Conservation (phyloP, 225 moss, liverwort and hornwort genomes). For the Marchantia paleacea region DNA sequence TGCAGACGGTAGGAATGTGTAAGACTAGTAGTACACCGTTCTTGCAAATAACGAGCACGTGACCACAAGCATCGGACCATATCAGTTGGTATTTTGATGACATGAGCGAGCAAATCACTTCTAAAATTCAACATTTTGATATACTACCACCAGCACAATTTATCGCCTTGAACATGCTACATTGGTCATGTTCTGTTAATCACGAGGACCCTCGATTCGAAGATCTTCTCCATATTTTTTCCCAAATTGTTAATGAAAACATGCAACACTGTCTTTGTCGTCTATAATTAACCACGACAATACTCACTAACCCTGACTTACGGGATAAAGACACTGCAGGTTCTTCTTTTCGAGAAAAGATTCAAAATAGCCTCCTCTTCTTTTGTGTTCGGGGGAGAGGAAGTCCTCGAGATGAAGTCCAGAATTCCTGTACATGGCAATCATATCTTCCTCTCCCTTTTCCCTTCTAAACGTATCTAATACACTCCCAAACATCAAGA, state of each 20-base stretch:
- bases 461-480: conserved; percentile 71
- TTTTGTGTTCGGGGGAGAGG: conserved; percentile 53
- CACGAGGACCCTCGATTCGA: too few species aligned
- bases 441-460: conserved; percentile 74
- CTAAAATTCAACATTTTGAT: too few species aligned
- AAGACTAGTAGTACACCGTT: not conserved
- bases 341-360: conserved; percentile 54
- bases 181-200: too few species aligned
- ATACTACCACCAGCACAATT: too few species aligned
- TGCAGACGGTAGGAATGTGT: conserved; percentile 22
- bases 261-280: not conserved
- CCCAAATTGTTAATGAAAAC: too few species aligned
- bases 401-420: conserved; percentile 69
- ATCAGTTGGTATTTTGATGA: too few species aligned
- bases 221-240: too few species aligned
- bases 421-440: conserved; percentile 65
- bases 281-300: not conserved
- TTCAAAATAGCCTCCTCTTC: conserved; percentile 61
- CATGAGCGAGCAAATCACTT: too few species aligned
- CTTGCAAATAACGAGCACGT: too few species aligned
- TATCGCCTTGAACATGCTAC: too few species aligned
- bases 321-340: conserved; percentile 75
- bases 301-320: conserved; percentile 34
- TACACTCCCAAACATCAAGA: conserved; percentile 56
- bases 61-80: too few species aligned